Evolutionary conservation across 768 basidiomycete genomes (phyloP).

Genomic region (Serendipita sp.): DNA sequence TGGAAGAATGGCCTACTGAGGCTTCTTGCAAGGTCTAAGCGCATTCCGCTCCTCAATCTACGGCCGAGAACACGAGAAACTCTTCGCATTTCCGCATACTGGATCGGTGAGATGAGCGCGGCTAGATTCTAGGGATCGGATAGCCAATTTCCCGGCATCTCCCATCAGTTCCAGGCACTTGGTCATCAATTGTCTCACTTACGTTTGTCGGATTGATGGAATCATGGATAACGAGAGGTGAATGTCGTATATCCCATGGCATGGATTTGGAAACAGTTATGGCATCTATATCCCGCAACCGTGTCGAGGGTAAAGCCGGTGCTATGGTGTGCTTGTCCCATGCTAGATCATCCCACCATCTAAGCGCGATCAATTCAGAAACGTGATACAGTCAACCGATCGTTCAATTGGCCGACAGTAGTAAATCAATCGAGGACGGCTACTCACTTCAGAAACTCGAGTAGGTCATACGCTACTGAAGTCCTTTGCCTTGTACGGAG

Average conservation of each 20-base stretch:
- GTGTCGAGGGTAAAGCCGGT: background rate
- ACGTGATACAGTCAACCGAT: background rate
- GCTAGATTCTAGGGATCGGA: slow-evolving; percentile 8
- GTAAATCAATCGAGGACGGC: too few relatives aligned
- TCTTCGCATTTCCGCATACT: background rate
- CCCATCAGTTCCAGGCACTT: background rate
- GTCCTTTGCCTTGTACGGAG: background rate
- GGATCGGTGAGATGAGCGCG: background rate
- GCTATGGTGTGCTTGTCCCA: background rate
- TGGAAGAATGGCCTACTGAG: slow-evolving; percentile 1
- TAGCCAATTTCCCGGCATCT: background rate
- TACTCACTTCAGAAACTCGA: background rate
- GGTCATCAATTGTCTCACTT: background rate
- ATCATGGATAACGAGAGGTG: slow-evolving; percentile 16
- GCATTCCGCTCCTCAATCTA: slow-evolving; percentile 8
- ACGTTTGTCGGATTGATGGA: slow-evolving; percentile 14
- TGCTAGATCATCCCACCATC: slow-evolving; percentile 2
- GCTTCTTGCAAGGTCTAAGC: background rate
- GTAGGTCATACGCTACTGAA: background rate
- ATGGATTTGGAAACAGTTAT: background rate
- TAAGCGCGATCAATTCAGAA: background rate
- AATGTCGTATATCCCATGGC: background rate
- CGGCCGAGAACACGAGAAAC: background rate
- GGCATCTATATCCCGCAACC: background rate
- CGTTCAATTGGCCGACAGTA: background rate